These are phyloP conservation scores for Thuidium tamariscinum DNA, from an alignment of 225 moss, liverwort and hornwort genomes.

Conservation along the genomic window DNA sequence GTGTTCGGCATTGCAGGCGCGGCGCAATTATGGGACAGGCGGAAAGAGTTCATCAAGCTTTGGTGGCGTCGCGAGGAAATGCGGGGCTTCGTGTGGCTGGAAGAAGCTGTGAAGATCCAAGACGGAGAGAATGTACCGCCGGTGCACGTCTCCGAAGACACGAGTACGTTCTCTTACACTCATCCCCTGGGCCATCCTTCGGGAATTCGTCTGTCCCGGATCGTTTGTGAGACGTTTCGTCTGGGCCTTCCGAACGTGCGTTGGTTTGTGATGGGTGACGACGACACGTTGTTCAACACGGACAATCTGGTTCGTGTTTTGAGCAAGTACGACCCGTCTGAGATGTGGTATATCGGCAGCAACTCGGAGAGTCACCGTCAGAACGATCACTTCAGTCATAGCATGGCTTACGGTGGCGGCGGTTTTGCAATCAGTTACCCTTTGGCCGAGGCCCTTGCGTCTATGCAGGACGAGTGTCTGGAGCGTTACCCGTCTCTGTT, in stretches of 20 bases:
- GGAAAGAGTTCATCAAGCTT: slow-evolving; percentile 83
- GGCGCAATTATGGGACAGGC: slow-evolving; percentile 75
- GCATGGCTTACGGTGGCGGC: slow-evolving; percentile 92
- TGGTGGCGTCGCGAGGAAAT: slow-evolving; percentile 90
- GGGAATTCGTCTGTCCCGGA: slow-evolving; percentile 79
- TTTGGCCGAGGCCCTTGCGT: slow-evolving; percentile 44
- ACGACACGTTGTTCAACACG: slow-evolving; percentile 86
- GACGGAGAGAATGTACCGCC: slow-evolving; percentile 33
- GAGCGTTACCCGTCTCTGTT: slow-evolving; percentile 73
- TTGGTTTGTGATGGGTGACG: slow-evolving; percentile 99
- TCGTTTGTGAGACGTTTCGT: slow-evolving; percentile 71
- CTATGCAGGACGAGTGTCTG: slow-evolving; percentile 80
- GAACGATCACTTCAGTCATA: slow-evolving; percentile 66
- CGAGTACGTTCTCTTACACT: slow-evolving; percentile 74
- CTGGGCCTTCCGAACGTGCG: slow-evolving; percentile 59
- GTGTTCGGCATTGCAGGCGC: slow-evolving; percentile 96
- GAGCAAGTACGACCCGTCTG: slow-evolving; percentile 84
- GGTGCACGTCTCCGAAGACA: slow-evolving; percentile 65
- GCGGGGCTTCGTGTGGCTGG: slow-evolving; percentile 96
- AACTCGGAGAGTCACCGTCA: slow-evolving; percentile 81
- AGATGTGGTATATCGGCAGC: slow-evolving; percentile 91
- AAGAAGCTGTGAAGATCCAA: slow-evolving; percentile 46
- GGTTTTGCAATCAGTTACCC: slow-evolving; percentile 96
- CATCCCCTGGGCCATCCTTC: slow-evolving; percentile 82
- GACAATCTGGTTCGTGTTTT: slow-evolving; percentile 75